These are phyloP conservation scores for Rhizopus microsporus DNA, from an alignment of 371 early-diverging fungal genomes.

Conservation along the genomic window DNA sequence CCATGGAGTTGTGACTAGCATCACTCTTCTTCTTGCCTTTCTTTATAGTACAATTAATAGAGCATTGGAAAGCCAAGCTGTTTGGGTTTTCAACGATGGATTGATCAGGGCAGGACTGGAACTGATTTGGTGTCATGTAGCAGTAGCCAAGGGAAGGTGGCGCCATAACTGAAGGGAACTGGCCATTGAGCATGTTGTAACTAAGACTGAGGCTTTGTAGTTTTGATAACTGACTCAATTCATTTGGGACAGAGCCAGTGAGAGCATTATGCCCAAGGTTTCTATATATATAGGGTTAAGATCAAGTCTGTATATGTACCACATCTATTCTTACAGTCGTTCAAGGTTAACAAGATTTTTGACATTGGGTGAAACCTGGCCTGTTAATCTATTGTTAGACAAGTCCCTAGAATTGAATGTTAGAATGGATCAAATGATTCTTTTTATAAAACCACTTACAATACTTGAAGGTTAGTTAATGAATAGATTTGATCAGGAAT, in stretches of 20 bases:
- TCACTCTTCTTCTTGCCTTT: conserved; percentile 18
- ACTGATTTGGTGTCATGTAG: conserved; percentile 52
- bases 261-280: conserved; percentile 52
- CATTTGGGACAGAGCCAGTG: conserved; percentile 44
- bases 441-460: conserved; percentile 19
- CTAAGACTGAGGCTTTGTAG: conserved; percentile 51
- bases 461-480: conserved; percentile 27
- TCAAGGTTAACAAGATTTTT: conserved; percentile 43
- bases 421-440: background rate
- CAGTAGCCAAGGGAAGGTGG: conserved; percentile 50
- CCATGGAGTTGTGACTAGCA: background rate
- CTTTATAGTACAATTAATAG: conserved; percentile 39
- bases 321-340: conserved; percentile 36
- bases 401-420: conserved; percentile 36
- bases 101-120: conserved; percentile 52
- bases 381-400: conserved; percentile 55
- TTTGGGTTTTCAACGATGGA: conserved; percentile 38
- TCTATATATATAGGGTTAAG: conserved; percentile 16
- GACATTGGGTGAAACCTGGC: conserved; percentile 42
- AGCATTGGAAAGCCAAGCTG: conserved; percentile 57
- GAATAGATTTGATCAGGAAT: conserved; percentile 40
- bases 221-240: conserved; percentile 37
- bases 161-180: conserved; percentile 48
- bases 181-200: conserved; percentile 51
- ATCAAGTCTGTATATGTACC: background rate